Evolutionary conservation across 2,329 filamentous ascomycete genomes (phyloP).

Genomic region (Pestalotiopsis sp.): DNA sequence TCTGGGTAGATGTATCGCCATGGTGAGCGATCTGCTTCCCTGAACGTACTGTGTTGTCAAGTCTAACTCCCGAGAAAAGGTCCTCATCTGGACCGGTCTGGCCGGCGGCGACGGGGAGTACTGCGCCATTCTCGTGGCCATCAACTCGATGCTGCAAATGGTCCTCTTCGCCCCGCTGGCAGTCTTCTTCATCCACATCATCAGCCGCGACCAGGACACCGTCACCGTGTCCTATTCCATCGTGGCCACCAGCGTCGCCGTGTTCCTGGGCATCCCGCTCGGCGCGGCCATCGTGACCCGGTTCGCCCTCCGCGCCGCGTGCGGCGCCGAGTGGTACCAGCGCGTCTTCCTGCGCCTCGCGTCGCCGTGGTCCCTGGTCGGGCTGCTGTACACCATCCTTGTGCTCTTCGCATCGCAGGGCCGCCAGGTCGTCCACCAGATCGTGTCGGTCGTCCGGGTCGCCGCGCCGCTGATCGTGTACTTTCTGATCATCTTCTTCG

Average conservation of each 20-base stretch:
- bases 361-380: constrained; percentile 77
- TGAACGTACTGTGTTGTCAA: not conserved
- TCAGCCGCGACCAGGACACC: constrained; percentile 49
- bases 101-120: constrained; percentile 81
- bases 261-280: constrained; percentile 84
- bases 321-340: constrained; percentile 66
- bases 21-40: constrained; percentile 55
- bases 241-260: constrained; percentile 79
- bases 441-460: constrained; percentile 80
- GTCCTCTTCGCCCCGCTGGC: constrained; percentile 72
- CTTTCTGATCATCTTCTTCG: constrained; percentile 74
- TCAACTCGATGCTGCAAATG: constrained; percentile 77
- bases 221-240: constrained; percentile 58
- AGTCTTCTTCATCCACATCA: constrained; percentile 70
- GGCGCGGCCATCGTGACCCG: constrained; percentile 79
- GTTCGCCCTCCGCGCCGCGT: constrained; percentile 56
- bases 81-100: constrained; percentile 74
- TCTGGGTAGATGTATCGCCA: constrained; percentile 83
- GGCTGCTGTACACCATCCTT: constrained; percentile 83
- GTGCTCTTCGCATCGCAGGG: constrained; percentile 86
- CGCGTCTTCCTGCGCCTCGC: constrained; percentile 69
- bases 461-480: constrained; percentile 82
- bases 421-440: constrained; percentile 75
- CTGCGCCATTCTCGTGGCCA: constrained; percentile 77
- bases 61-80: constrained; percentile 26